These are phyloP conservation scores for Glarea lozoyensis DNA, from an alignment of 495 filamentous ascomycete genomes.

Conservation along the genomic window DNA sequence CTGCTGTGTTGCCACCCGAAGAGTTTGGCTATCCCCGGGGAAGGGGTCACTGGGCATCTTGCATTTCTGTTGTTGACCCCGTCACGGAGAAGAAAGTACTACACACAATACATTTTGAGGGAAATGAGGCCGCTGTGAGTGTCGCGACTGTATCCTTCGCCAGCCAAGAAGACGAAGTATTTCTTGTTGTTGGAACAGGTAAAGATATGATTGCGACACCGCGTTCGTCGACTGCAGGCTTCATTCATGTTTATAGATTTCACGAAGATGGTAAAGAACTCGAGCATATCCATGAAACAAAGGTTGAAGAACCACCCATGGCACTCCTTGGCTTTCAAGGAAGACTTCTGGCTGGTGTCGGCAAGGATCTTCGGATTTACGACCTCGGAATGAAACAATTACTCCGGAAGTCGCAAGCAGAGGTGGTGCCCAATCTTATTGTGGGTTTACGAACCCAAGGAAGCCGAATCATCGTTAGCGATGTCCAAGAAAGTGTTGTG, in stretches of 20 bases:
- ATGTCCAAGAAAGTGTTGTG: slow-evolving; percentile 82
- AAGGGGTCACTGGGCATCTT: slow-evolving; percentile 86
- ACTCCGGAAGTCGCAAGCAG: slow-evolving; percentile 80
- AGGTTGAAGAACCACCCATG: slow-evolving; percentile 77
- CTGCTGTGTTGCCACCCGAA: slow-evolving; percentile 57
- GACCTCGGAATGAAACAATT: slow-evolving; percentile 87
- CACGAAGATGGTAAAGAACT: slow-evolving; percentile 74
- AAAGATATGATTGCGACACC: slow-evolving; percentile 79
- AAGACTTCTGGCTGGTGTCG: slow-evolving; percentile 74
- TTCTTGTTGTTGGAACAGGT: slow-evolving; percentile 86
- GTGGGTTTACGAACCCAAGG: slow-evolving; percentile 85
- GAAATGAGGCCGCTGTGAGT: slow-evolving; percentile 89
- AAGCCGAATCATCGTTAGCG: slow-evolving; percentile 81
- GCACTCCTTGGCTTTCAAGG: slow-evolving; percentile 91
- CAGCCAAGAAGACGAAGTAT: slow-evolving; percentile 79
- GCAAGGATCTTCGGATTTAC: slow-evolving; percentile 73
- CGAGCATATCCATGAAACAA: slow-evolving; percentile 94
- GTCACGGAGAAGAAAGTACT: slow-evolving; percentile 61
- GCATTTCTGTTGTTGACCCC: slow-evolving; percentile 85
- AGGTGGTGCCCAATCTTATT: slow-evolving; percentile 73
- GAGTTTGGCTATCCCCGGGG: slow-evolving; percentile 87
- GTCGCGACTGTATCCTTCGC: slow-evolving; percentile 75
- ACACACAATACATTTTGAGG: slow-evolving; percentile 67
- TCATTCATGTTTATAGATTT: slow-evolving; percentile 90
- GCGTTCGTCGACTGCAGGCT: slow-evolving; percentile 65